Evolutionary conservation across 2,329 filamentous ascomycete genomes (phyloP), one percentile per base, ranked within the genome.

Genomic region (Cordyceps cicadae): DNA sequence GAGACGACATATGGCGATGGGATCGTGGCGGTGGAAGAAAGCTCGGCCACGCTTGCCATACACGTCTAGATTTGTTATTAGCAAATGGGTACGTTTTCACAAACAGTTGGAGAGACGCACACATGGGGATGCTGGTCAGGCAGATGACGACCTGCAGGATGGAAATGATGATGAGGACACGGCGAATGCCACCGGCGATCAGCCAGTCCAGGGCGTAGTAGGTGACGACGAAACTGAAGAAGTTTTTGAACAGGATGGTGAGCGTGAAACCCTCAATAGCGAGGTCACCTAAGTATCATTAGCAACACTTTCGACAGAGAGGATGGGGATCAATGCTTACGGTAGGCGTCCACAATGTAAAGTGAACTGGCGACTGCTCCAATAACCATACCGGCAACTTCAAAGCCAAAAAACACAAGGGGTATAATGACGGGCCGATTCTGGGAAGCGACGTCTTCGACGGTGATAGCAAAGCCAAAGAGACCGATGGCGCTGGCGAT

Each of bases 301-400:
- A 56, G 41, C 24, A 54, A 41, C 51, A 2, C 3, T 9, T 54
- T 15, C 11, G 9, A n/a, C 17, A n/a, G 43, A 19, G 43, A 21
- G 3, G 21, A 11, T 2, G 9, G 34, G 64, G 15, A 14, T 48
- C 29, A 26, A 14, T 5, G 82, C 86, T 72, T 76, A 88, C 92
- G 87, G 74, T 97, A 93, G 0, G 92, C 92, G 75, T 97, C 93
- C 8, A 96, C 89, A 69, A 97, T 88, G 70, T 97, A 97, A 26
- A 96, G 76, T 1, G 90, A 89, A 63, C 86, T 89, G 1, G 90
- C 87, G 2, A 96, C 91, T 1, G 92, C 90, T 1, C 92, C 92
- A 69, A 96, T 86, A 0, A 97, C 91, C 90, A 96, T 96, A 2
- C 90, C 91, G 63, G 88, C 86, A 9, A 96, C 89, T 70, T 94